A percentile compares a stretch with the other conserved stretches of the same genome.
Evolutionary conservation across 2,329 filamentous ascomycete species (phyloP).

Genomic region (Colletotrichum ledebouriae): DNA sequence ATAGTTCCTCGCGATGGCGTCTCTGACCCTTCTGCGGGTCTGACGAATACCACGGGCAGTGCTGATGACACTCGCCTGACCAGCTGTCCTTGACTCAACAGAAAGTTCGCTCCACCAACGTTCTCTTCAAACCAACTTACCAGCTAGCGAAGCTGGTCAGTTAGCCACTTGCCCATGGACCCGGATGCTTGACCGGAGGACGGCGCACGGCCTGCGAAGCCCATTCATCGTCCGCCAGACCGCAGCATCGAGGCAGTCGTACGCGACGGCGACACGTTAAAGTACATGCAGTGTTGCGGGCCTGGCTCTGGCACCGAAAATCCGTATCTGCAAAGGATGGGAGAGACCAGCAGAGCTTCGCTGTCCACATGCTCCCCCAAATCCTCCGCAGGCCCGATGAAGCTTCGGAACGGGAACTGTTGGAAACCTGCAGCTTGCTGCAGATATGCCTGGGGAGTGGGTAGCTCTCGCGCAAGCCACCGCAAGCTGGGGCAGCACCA

Average conservation of each 20-base stretch:
- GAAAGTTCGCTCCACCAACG: too few species aligned
- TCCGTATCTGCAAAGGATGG: neutral
- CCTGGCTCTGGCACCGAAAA: neutral
- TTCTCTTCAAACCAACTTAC: too few species aligned
- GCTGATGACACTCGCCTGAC: too few species aligned
- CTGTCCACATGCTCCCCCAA: constrained; percentile 2
- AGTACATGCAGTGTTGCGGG: constrained; percentile 6
- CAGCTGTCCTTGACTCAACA: too few species aligned
- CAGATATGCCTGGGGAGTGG: constrained; percentile 12
- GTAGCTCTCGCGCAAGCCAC: constrained; percentile 17
- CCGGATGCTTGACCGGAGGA: neutral
- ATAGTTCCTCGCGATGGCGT: too few species aligned
- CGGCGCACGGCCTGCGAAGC: constrained; percentile 2
- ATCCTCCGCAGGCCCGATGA: constrained; percentile 5
- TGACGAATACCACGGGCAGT: too few species aligned
- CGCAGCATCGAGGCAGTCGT: neutral
- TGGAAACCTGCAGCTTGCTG: neutral
- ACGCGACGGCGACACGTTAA: neutral
- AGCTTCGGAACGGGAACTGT: neutral
- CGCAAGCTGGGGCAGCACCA: neutral
- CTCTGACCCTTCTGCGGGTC: too few species aligned
- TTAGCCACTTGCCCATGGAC: neutral
- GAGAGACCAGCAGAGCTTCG: neutral
- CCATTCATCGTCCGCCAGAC: neutral
- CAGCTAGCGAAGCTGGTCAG: neutral